phyloP scores from a whole-genome alignment of 805 yeast genomes.

The Candida yuanshanica region DNA sequence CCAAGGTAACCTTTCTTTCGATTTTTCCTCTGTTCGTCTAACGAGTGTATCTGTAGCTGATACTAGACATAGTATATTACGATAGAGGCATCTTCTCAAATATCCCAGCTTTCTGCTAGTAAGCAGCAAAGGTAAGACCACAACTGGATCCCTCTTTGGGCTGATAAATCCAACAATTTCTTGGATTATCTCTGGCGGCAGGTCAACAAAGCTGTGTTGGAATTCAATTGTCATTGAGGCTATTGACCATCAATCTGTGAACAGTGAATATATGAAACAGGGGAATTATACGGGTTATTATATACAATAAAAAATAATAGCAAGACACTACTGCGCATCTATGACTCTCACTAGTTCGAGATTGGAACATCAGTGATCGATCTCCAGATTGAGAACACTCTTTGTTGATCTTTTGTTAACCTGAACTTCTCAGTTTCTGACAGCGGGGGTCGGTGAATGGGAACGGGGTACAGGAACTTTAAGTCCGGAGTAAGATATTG shows the following conservation, averaged over 20 bases:
- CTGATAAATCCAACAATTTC: constrained; percentile 1
- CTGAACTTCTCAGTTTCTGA: background rate
- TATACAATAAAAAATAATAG: background rate
- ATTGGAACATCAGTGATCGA: background rate
- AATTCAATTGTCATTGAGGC: background rate
- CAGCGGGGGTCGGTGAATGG: background rate
- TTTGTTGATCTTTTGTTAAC: background rate
- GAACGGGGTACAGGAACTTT: background rate
- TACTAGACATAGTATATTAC: background rate
- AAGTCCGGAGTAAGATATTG: background rate
- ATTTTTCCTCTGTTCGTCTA: background rate
- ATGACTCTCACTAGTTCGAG: background rate
- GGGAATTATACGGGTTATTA: background rate
- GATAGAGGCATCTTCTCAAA: background rate
- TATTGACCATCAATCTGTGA: background rate
- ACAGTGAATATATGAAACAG: background rate
- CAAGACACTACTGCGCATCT: background rate
- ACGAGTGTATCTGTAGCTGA: background rate
- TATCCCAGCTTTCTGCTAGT: background rate
- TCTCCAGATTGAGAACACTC: background rate
- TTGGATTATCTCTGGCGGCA: constrained; percentile 11
- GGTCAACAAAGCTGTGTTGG: background rate
- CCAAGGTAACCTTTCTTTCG: background rate
- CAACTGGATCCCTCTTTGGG: background rate
- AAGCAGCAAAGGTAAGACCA: background rate